Evolutionary conservation across 257 asterid species (phyloP).

Genomic region (Ajuga chamaepitys): DNA sequence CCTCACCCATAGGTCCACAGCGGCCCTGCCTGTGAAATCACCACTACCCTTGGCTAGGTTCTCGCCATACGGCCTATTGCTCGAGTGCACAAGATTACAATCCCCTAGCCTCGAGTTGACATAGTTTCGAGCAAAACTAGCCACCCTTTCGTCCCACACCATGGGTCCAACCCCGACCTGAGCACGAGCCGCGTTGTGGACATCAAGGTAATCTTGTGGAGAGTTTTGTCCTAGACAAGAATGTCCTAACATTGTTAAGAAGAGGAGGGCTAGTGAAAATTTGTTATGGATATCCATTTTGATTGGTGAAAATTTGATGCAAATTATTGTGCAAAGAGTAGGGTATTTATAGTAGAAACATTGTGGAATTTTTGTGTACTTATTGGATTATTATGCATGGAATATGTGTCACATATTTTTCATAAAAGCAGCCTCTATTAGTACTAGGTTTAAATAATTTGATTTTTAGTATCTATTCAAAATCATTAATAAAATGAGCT

Average conservation of each 20-base stretch:
- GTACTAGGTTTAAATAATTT: too few relatives aligned
- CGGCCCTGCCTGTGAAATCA: slow-evolving; percentile 17
- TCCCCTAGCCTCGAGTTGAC: slow-evolving; percentile 26
- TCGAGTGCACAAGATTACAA: slow-evolving; percentile 37
- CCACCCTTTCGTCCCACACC: slow-evolving; percentile 38
- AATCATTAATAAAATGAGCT: too few relatives aligned
- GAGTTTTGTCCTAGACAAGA: slow-evolving; percentile 26
- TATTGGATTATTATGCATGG: background rate
- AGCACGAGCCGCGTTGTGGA: slow-evolving; percentile 40
- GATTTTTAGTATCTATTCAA: too few relatives aligned
- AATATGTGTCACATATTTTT: too few relatives aligned
- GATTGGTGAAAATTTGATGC: background rate
- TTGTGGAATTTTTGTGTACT: background rate
- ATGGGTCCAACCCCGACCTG: slow-evolving; percentile 30
- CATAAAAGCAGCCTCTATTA: too few relatives aligned
- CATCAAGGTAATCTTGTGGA: slow-evolving; percentile 27
- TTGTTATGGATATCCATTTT: slow-evolving; percentile 22
- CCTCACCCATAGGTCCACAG: slow-evolving; percentile 32
- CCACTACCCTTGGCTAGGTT: slow-evolving; percentile 32
- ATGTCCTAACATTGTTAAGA: background rate
- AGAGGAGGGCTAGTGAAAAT: slow-evolving; percentile 1
- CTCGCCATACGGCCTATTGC: slow-evolving; percentile 30
- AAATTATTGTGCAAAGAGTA: background rate
- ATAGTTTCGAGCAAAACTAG: slow-evolving; percentile 33
- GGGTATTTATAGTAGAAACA: background rate